Evolutionary conservation across 2,329 filamentous ascomycete species (phyloP), one percentile per base, ranked within the genome.

Genomic region (Nothophaeocryptopus gaeumannii): DNA sequence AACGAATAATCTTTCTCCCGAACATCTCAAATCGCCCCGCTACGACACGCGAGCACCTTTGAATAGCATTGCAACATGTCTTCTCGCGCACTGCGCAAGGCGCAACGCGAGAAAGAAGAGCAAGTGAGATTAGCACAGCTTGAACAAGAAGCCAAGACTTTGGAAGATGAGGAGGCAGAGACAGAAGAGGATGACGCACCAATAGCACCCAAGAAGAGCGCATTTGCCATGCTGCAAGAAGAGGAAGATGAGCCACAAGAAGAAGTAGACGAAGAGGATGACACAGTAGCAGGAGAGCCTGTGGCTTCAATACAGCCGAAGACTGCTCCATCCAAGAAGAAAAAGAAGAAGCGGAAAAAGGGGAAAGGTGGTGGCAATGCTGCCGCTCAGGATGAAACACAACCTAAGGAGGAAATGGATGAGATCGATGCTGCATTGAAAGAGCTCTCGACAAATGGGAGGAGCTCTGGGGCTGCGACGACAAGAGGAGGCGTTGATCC

Each of bases 371-470:
- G 59, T 38, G 65, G 60, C 16, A 40, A 34, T 47, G 5, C 48
- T 51, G 50, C 59, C 15, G 54, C 60, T n/a, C 62, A 67, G 12
- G n/a, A 20, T 16, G 47, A 12, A 2, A 39, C 43, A 7, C 13
- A 43, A 29, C 48, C 55, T 29, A 54, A 53, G 13, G 38, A 59
- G 3, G 56, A 63, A 4, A 64, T 82, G 20, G 83, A 88, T 58
- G 84, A 88, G 56, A 86, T 88, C 43, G 84, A 88, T 63, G 72
- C 73, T 46, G 84, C 83, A 2, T 67, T 88, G 26, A 77, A 78
- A 57, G 77, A 81, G 34, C 68, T 88, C 34, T 77, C 77, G 30
- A 70, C 62, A 3, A 62, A 61, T 44, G 61, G 63, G 12, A 59
- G 62, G 31, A 50, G 60, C 9, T 42, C 52, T 26, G 45, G 52